Conservation (phyloP, 345 rosid species). For the Syzygium aqueum region DNA sequence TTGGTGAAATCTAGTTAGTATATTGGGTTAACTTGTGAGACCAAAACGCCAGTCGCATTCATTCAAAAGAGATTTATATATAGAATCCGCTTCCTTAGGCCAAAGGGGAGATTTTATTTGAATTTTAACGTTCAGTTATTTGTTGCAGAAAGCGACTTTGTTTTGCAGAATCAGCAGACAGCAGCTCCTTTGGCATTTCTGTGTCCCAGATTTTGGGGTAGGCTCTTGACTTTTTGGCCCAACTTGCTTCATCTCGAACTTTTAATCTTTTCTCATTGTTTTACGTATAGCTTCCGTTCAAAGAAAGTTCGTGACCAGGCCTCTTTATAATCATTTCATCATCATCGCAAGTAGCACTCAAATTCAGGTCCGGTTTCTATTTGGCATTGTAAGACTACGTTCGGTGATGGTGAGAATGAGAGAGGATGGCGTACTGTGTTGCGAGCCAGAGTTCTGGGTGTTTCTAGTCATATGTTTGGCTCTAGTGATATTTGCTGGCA, state of each 20-base stretch:
- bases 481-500: constrained; percentile 17
- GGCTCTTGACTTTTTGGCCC: background rate
- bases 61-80: background rate
- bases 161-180: background rate
- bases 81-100: background rate
- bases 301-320: background rate
- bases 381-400: background rate
- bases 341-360: background rate
- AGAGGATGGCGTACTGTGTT: constrained; percentile 9
- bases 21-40: background rate
- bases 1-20: background rate
- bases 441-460: constrained; percentile 14
- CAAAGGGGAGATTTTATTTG: background rate
- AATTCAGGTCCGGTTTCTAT: background rate
- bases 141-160: background rate
- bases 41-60: background rate
- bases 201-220: background rate
- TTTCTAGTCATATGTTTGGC: constrained; percentile 7
- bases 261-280: background rate
- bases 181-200: background rate
- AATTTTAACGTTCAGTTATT: background rate
- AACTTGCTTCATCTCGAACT: background rate
- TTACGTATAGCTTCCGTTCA: background rate
- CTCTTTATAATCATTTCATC: background rate
- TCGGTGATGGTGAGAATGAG: background rate